Conservation (phyloP, 2,329 filamentous ascomycete species). For the Xylariaceae sp. region DNA sequence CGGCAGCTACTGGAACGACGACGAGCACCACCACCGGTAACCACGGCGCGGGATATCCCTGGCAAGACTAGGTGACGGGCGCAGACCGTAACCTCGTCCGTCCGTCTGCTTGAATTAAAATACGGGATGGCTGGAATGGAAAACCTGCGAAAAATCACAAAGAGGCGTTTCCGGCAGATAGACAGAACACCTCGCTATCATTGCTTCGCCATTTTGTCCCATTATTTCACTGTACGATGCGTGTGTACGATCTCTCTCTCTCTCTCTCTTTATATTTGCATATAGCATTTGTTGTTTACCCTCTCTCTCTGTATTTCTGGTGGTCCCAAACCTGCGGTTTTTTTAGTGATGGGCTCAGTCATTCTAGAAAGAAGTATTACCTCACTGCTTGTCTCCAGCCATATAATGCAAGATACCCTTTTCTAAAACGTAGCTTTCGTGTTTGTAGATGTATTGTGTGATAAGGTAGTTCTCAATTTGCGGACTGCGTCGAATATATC, state of each 20-base stretch:
- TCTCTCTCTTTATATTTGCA: neutral
- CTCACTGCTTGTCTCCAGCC: conserved; percentile 8
- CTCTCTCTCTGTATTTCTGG: neutral
- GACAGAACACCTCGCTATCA: no score
- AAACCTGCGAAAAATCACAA: no score
- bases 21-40: conserved; percentile 5
- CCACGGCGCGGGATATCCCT: neutral
- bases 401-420: conserved; percentile 17
- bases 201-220: no score
- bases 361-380: neutral
- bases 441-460: neutral
- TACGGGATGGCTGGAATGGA: no score
- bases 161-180: no score
- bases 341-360: neutral
- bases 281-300: neutral
- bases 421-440: neutral
- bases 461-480: no score
- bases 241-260: conserved; percentile 4
- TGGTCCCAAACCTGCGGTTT: neutral
- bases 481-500: no score
- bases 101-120: no score
- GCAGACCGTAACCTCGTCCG: no score
- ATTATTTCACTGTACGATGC: neutral
- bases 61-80: neutral
- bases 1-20: conserved; percentile 11